A percentile compares a stretch with the other conserved stretches of the same genome.
Evolutionary conservation across 441 rosid species (phyloP).

Genomic region (Croton laevigatus): DNA sequence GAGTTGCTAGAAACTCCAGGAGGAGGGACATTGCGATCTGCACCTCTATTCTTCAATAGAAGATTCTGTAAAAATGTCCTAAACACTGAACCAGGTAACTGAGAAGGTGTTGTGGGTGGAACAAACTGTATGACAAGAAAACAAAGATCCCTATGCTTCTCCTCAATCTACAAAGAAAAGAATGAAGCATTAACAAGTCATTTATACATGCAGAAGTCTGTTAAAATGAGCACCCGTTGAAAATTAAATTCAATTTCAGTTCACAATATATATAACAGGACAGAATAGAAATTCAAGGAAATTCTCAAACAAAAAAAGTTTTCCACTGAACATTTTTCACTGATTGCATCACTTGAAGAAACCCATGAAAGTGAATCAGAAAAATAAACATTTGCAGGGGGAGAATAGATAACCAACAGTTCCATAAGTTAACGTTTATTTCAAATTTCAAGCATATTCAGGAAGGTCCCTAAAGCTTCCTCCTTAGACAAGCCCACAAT

Average conservation of each 20-base stretch:
- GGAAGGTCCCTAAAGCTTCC: background rate
- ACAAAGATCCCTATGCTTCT: conserved; percentile 91
- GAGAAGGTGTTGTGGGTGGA: conserved; percentile 74
- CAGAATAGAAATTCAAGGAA: background rate
- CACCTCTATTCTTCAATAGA: conserved; percentile 84
- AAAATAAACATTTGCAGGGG: background rate
- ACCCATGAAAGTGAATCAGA: background rate
- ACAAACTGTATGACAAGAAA: conserved; percentile 85
- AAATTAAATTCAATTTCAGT: background rate
- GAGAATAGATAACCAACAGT: background rate
- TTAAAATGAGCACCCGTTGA: background rate
- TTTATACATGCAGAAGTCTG: background rate
- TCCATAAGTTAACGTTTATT: background rate
- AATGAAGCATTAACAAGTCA: background rate
- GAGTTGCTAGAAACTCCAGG: conserved; percentile 88
- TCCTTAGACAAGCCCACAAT: background rate
- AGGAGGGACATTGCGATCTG: conserved; percentile 76
- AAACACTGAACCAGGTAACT: conserved; percentile 90
- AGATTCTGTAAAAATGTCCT: conserved; percentile 85
- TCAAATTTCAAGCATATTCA: background rate
- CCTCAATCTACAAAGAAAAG: conserved; percentile 71
- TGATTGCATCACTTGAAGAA: background rate
- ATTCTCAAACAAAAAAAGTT: conserved; percentile 6
- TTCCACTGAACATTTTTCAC: background rate
- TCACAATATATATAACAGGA: background rate